These are phyloP conservation scores for Acer yangbiense DNA, from an alignment of 345 rosid genomes.

Conservation along the genomic window DNA sequence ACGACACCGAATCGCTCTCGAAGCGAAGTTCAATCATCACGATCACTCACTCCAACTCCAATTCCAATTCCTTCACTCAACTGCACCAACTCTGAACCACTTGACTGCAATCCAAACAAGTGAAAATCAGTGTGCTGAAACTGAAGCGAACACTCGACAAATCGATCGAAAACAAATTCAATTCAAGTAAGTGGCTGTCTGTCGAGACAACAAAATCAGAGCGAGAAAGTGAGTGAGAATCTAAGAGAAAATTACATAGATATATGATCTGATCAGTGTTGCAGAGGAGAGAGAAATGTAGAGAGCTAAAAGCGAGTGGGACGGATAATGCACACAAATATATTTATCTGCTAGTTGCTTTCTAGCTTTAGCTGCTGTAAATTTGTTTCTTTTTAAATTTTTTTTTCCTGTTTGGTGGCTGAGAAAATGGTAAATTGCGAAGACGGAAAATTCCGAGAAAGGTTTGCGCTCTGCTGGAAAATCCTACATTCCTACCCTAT, in stretches of 20 bases:
- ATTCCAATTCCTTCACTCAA: constrained; percentile 21
- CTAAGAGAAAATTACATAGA: constrained; percentile 16
- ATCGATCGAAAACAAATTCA: not conserved
- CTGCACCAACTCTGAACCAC: constrained; percentile 7
- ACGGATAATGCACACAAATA: not conserved
- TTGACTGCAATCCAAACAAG: not conserved
- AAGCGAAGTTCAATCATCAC: constrained; percentile 25
- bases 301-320: constrained; percentile 14
- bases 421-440: not conserved
- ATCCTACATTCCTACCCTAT: not conserved
- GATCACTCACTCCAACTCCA: constrained; percentile 22
- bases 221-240: constrained; percentile 27
- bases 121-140: not conserved
- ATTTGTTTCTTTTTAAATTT: not conserved
- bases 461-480: not conserved
- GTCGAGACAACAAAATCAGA: constrained; percentile 29
- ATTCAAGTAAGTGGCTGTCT: not conserved
- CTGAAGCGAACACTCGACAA: not conserved
- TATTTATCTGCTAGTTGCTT: not conserved
- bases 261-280: constrained; percentile 41
- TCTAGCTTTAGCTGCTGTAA: not conserved
- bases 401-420: not conserved
- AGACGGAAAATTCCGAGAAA: not conserved
- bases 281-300: constrained; percentile 32
- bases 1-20: constrained; percentile 13